Evolutionary conservation across 805 yeast species (phyloP), one percentile per base, ranked within the genome.

Genomic region (Candida piceae): DNA sequence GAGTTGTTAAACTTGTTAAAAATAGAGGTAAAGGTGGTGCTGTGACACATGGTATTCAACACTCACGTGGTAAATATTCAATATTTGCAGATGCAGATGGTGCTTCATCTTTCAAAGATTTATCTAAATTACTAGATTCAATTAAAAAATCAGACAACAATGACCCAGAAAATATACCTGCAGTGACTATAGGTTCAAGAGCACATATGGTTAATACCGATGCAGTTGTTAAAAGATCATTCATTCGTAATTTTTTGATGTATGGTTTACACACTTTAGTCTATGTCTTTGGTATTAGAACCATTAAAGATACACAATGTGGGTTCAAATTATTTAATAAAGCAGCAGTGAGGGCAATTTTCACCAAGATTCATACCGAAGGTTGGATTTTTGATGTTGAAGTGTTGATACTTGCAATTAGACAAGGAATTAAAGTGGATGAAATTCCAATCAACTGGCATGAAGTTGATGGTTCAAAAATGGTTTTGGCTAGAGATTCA

Each of bases 331-430:
- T 93, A 60, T 93, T 90, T 62, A 85, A 90, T 48, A 74, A 78
- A 42, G 64, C 69, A 7, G 82, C 96, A 0, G 73, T 80, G 17
- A 53, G 50, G 13, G 52, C 52, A 36, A 84, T 93, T 29, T 87
- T 88, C 60, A 96, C 97, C 2, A 79, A 74, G 47, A 75, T 93
- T 84, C 97, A 90, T 59, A 90, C 95, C 9, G 98, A 93, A 61
- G 80, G 97, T 35, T 93, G 98, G 98, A 93, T 93, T 25, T 93
- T 93, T 62, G 98, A 93, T 56, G 97, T 93, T 22, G 98, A 93
- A 64, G 76, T 90, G 12, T 67, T 93, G 47, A 74, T 93, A 36
- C 65, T 93, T 41, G 96, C 89, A 1, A 74, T 77, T 48, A 68
- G 84, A 44, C 86, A 86, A 57, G 50, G 62, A 0, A 78, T 90